A percentile compares a stretch with the other conserved stretches of the same genome.
phyloP scores from a whole-genome alignment of 2,329 filamentous ascomycete genomes.

The Aspergillus pseudoviridinutans region DNA sequence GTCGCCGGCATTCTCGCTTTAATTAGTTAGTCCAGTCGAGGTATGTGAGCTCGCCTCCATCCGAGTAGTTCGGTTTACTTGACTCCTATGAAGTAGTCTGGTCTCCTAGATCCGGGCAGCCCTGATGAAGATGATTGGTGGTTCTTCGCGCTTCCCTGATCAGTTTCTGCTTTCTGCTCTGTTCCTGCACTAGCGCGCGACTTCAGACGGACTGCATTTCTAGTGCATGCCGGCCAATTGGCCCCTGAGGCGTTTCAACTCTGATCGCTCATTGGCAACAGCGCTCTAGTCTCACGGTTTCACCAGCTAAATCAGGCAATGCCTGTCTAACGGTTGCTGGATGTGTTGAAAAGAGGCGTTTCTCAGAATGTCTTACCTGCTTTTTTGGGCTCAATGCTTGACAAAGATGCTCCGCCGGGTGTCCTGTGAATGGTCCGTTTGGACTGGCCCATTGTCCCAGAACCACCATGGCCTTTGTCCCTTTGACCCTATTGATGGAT shows the following conservation, averaged over 20 bases:
- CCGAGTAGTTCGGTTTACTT: not conserved
- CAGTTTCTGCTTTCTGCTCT: not conserved
- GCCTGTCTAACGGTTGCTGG: not conserved
- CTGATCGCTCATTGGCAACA: not conserved
- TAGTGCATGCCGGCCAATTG: not conserved
- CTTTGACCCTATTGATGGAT: slow-evolving; percentile 6
- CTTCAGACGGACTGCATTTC: not conserved
- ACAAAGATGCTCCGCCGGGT: not conserved
- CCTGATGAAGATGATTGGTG: slow-evolving; percentile 1
- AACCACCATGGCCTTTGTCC: slow-evolving; percentile 3
- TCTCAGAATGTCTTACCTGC: slow-evolving; percentile 22
- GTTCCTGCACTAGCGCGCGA: slow-evolving; percentile 21
- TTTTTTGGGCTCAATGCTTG: not conserved
- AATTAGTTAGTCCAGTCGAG: not conserved
- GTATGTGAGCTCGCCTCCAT: not conserved
- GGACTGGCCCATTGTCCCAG: not conserved
- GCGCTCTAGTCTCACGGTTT: not conserved
- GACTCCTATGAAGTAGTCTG: not conserved
- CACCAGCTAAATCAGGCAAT: not conserved
- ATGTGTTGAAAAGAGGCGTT: not conserved
- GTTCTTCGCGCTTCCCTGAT: not conserved
- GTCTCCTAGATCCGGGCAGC: not conserved
- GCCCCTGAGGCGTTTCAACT: not conserved
- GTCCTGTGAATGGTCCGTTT: not conserved
- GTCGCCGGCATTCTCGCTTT: slow-evolving; percentile 2